Conservation (phyloP, 805 yeast species). For the Candida ipomoeae region DNA sequence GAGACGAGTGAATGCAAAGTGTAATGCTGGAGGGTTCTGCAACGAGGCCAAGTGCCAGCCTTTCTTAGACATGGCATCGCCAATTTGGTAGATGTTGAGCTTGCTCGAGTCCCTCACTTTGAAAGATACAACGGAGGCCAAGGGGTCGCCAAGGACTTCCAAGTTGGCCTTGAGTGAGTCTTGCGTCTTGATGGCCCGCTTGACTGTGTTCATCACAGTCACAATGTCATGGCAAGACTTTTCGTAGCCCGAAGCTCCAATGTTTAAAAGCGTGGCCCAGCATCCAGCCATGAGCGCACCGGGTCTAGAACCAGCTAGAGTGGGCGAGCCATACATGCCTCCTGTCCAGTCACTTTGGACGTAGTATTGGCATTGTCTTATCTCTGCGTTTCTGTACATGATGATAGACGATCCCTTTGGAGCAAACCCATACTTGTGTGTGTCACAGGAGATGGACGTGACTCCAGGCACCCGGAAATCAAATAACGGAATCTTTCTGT, state of each 20-base stretch:
- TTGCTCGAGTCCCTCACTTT: constrained; percentile 36
- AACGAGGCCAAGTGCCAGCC: constrained; percentile 91
- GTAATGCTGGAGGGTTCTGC: constrained; percentile 89
- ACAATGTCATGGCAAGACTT: constrained; percentile 66
- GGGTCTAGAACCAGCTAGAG: constrained; percentile 94
- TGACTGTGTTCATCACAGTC: constrained; percentile 55
- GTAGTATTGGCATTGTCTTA: constrained; percentile 81
- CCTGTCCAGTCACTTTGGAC: constrained; percentile 86
- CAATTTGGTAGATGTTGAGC: constrained; percentile 68
- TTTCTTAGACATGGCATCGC: constrained; percentile 60
- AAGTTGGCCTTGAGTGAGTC: constrained; percentile 50
- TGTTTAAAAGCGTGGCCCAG: constrained; percentile 85
- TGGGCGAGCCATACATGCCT: constrained; percentile 94
- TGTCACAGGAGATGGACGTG: constrained; percentile 98
- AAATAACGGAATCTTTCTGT: constrained; percentile 46
- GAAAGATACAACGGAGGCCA: constrained; percentile 78
- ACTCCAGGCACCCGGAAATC: constrained; percentile 86
- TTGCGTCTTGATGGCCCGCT: constrained; percentile 39
- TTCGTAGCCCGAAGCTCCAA: constrained; percentile 82
- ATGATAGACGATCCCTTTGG: constrained; percentile 94
- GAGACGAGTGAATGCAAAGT: constrained; percentile 79
- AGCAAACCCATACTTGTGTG: constrained; percentile 98
- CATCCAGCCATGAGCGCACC: constrained; percentile 98
- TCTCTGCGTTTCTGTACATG: constrained; percentile 70
- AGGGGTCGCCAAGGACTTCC: constrained; percentile 79